Conservation (phyloP, 108 stramenopile genomes). For the Chaetoceros muelleri region DNA sequence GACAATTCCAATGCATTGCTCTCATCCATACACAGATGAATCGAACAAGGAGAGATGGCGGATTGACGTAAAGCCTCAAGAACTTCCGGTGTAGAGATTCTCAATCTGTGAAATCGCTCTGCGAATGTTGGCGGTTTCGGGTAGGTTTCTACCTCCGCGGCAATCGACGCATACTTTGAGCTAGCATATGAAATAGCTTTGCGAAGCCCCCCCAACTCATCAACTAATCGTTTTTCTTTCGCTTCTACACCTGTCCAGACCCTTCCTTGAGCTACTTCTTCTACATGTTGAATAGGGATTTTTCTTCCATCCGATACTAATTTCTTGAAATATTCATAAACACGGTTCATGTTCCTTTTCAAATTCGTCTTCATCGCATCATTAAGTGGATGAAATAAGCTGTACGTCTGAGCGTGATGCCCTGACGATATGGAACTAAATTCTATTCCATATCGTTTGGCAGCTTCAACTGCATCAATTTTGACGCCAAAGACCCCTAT, state of each 20-base stretch:
- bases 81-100: no score
- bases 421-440: constrained; percentile 44
- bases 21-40: no score
- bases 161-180: constrained; percentile 31
- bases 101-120: background rate
- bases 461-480: constrained; percentile 48
- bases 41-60: no score
- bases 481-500: constrained; percentile 71
- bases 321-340: constrained; percentile 57
- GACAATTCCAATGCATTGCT: no score
- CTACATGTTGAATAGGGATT: constrained; percentile 35
- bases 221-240: constrained; percentile 48
- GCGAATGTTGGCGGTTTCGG: constrained; percentile 7
- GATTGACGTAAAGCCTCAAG: no score
- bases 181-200: constrained; percentile 60
- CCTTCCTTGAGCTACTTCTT: constrained; percentile 52
- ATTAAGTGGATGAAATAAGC: constrained; percentile 50
- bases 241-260: constrained; percentile 77
- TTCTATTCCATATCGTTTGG: constrained; percentile 44
- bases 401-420: constrained; percentile 30
- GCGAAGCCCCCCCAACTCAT: constrained; percentile 58
- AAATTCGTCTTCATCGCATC: constrained; percentile 41
- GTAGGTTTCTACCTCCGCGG: constrained; percentile 39
- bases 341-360: constrained; percentile 24
- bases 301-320: constrained; percentile 45